Percentiles rank a stretch among this genome's conserved stretches.
These are phyloP conservation scores for Solanum hybrid DNA, from an alignment of 305 asterid species.

Conservation along the genomic window DNA sequence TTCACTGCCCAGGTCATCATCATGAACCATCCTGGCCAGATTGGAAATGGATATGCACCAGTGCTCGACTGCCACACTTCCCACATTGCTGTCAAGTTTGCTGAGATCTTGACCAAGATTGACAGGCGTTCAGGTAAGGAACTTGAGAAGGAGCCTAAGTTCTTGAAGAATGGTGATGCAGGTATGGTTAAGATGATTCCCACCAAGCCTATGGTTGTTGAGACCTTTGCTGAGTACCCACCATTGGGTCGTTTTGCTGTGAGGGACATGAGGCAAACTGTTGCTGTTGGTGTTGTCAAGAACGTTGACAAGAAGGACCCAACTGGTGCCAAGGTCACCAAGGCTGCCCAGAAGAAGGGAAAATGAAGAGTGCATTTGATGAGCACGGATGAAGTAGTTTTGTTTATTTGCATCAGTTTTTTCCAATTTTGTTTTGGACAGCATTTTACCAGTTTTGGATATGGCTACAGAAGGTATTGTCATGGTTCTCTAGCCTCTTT, in stretches of 20 bases:
- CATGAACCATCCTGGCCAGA: too few species aligned
- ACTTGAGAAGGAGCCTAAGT: neutral
- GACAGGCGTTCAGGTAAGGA: neutral
- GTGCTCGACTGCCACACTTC: too few species aligned
- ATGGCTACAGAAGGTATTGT: neutral
- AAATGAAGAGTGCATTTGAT: neutral
- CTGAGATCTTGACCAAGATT: neutral
- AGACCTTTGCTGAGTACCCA: neutral
- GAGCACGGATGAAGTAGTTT: neutral
- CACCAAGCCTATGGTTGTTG: conserved; percentile 4
- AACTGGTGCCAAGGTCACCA: neutral
- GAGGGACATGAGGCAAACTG: conserved; percentile 1
- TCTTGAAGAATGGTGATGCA: neutral
- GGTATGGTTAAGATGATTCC: neutral
- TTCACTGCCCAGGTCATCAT: too few species aligned
- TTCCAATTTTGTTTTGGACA: neutral
- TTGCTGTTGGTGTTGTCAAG: neutral
- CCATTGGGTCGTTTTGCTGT: conserved; percentile 2
- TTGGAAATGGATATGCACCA: too few species aligned
- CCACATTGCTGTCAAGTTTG: too few species aligned
- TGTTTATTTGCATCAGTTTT: neutral
- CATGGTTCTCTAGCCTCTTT: conserved; percentile 3
- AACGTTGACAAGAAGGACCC: neutral
- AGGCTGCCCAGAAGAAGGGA: neutral
- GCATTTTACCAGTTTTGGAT: neutral